Evolutionary conservation across 1,139 yeast species (phyloP), one percentile per base, ranked within the genome.

Genomic region (Yamadazyma sp.): DNA sequence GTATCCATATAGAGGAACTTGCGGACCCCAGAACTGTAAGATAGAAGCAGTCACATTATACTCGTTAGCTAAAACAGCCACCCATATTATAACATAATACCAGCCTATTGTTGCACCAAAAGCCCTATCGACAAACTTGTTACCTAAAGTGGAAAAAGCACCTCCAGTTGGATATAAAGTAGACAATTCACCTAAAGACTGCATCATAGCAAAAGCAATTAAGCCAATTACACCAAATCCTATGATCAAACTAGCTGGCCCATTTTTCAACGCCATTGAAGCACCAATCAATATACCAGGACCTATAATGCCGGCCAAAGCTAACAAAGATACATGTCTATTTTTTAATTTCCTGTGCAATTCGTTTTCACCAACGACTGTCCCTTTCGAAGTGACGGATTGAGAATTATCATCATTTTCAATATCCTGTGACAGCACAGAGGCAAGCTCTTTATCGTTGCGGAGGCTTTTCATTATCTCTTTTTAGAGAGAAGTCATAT

Each of bases 101-200:
- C 83, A 79, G 2, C 86, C 85, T 12, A 79, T 68, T 1, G 81
- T 73, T 12, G 77, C 80, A 9, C 83, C 84, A 45, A 73, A 73
- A 4, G 84, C 83, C 27, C 69, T 66, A 55, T 80, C 84, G 6
- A 78, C 70, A 47, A 73, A 70, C 48, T 70, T 68, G 44, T 73
- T 64, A 2, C 81, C 82, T 47, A 75, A 59, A 5, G 79, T 69
- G 16, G 80, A 74, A 50, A 79, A 79, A 30, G 78, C 78, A 32
- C 77, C 73, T 25, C 81, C 83, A 11, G 73, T 62, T 3, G 77
- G 77, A 38, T 73, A 76, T 24, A 69, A 50, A 1, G 83, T 74
- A 30, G 79, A 72, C 47, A 79, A 52, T 49, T 79, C 85, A 31
- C 84, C 84, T 45, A 79, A 62, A 14, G 76, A 68, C 44, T 72